Conservation (phyloP, 2,329 filamentous ascomycete species). For the Magnaporthales sp. region DNA sequence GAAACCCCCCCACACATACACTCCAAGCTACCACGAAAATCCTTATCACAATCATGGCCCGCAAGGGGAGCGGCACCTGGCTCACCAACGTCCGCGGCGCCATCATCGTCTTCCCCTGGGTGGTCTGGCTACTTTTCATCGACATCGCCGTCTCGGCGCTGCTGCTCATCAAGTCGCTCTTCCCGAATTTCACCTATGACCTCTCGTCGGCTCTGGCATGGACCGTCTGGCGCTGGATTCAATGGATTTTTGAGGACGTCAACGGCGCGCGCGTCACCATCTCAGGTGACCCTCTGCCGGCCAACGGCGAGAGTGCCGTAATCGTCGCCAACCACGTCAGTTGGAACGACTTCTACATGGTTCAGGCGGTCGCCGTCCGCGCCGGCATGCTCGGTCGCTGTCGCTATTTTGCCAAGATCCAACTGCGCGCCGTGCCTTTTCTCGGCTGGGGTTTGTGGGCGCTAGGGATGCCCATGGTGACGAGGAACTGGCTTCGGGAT, state of each 20-base stretch:
- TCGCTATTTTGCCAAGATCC: constrained; percentile 53
- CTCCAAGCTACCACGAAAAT: not conserved
- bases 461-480: constrained; percentile 57
- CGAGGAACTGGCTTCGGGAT: constrained; percentile 49
- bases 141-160: constrained; percentile 41
- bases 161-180: constrained; percentile 35
- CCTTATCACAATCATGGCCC: not conserved
- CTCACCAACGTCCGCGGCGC: constrained; percentile 32
- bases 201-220: constrained; percentile 44
- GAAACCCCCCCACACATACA: not conserved
- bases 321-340: constrained; percentile 52
- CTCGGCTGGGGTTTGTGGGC: constrained; percentile 57
- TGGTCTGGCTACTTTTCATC: constrained; percentile 39
- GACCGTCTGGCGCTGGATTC: constrained; percentile 48
- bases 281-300: constrained; percentile 42
- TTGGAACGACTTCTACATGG: constrained; percentile 58
- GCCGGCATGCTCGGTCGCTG: constrained; percentile 52
- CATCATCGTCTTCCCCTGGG: constrained; percentile 39
- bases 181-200: constrained; percentile 42
- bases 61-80: constrained; percentile 9
- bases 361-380: constrained; percentile 45
- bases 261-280: constrained; percentile 45
- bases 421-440: constrained; percentile 50
- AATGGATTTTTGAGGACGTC: constrained; percentile 42
- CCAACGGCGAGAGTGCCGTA: constrained; percentile 45